These are phyloP conservation scores for Talaromyces sp. DNA, from an alignment of 2,329 filamentous ascomycete species.

Conservation along the genomic window DNA sequence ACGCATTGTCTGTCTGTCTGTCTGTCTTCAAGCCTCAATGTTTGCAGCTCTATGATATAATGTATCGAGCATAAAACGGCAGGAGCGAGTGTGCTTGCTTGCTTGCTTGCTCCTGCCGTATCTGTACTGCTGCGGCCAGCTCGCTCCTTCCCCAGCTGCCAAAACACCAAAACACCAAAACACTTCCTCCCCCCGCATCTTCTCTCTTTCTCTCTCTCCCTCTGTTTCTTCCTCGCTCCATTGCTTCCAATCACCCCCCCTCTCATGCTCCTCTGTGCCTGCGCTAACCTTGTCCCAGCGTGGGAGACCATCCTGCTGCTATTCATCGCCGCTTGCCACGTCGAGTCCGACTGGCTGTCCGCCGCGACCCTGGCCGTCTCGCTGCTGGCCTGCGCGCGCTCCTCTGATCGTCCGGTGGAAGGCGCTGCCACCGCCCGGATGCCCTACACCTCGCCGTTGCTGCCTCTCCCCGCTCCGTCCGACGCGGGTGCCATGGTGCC, in stretches of 20 bases:
- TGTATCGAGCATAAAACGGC: too few species aligned
- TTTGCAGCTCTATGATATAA: too few species aligned
- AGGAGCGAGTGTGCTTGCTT: neutral
- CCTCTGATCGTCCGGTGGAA: neutral
- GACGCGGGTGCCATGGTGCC: neutral
- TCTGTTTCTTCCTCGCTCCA: neutral
- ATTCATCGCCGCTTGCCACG: neutral
- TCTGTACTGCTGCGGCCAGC: too few species aligned
- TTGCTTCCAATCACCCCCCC: too few species aligned
- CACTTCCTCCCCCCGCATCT: too few species aligned
- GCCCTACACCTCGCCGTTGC: slow-evolving; percentile 10
- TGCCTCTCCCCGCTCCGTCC: neutral
- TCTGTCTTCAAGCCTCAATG: too few species aligned
- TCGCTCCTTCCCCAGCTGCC: neutral
- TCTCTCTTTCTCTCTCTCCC: neutral
- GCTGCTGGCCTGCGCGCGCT: neutral
- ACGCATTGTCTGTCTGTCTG: neutral
- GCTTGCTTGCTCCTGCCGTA: neutral
- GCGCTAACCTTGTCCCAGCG: neutral
- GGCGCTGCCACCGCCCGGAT: neutral
- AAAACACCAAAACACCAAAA: neutral
- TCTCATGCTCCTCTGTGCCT: neutral
- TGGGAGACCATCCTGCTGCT: neutral
- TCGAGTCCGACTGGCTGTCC: neutral
- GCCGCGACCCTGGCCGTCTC: neutral